phyloP scores from a whole-genome alignment of 2,329 filamentous ascomycete genomes.

The Ophiostoma angusticollis region DNA sequence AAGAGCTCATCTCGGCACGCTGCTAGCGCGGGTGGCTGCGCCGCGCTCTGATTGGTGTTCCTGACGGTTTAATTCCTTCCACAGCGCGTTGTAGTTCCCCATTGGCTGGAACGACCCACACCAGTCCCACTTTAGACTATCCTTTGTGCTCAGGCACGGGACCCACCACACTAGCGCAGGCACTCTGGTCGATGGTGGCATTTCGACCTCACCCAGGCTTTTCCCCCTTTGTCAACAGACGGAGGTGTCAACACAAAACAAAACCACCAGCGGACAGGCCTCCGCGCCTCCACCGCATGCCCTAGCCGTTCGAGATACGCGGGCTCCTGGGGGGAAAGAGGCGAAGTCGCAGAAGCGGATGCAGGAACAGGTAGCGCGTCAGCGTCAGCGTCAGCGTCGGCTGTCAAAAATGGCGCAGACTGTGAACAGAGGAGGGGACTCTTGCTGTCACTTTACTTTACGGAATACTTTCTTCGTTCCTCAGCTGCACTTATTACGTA shows the following conservation, averaged over 20 bases:
- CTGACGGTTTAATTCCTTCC: constrained; percentile 4
- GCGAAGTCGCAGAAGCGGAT: too few relatives aligned
- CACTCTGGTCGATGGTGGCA: too few relatives aligned
- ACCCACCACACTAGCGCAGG: neutral
- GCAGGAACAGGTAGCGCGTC: too few relatives aligned
- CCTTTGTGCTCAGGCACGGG: too few relatives aligned
- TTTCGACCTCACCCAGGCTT: neutral
- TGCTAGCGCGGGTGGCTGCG: neutral
- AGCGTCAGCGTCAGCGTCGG: too few relatives aligned
- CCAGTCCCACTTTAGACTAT: neutral
- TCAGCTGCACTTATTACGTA: too few relatives aligned
- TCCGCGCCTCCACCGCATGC: neutral
- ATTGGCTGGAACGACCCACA: neutral
- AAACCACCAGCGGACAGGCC: neutral
- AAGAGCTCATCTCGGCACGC: constrained; percentile 12
- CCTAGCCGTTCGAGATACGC: too few relatives aligned
- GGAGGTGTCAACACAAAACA: neutral
- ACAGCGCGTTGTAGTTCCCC: neutral
- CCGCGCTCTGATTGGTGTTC: constrained; percentile 9
- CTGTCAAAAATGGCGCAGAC: too few relatives aligned
- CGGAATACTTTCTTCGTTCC: too few relatives aligned
- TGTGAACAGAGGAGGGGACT: too few relatives aligned
- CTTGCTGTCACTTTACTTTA: too few relatives aligned
- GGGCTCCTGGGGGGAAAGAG: too few relatives aligned
- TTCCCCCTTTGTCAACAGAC: constrained; percentile 7